Evolutionary conservation across 257 asterid species (phyloP), one percentile per base, ranked within the genome.

Genomic region (Prunella vulgaris): DNA sequence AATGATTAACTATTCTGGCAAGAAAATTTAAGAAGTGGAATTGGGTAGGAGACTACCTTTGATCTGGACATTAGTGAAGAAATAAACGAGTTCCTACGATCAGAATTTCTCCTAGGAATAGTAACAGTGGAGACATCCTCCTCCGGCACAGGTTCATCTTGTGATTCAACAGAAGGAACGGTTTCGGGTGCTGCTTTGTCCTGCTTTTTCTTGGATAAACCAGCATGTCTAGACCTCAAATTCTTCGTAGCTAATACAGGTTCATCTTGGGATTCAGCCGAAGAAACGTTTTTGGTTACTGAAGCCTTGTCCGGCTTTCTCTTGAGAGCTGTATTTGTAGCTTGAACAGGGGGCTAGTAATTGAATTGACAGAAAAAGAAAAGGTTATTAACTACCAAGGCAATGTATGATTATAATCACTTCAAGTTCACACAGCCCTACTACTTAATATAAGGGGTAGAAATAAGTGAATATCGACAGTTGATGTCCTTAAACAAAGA

Each of bases 31-130:
- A 59, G 30, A 59, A 44, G 59, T 56, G 33, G 51, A 62, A 77
- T 64, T 33, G 4, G 60, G 68, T 3, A 27, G 7, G 67, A 18
- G 51, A 64, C 49, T 66, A 90, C 98, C 95, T 90, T 85, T 56
- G 95, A 79, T 76, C 79, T 82, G 70, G 96, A 85, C 81, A 91
- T 70, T 69, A 88, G 81, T 20, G 87, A 76, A 60, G 84, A 81
- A 7, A 93, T 90, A 79, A 66, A 93, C 5, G 99, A 93, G 68
- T 86, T 88, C 80, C 96, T 81, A 5, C 95, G 95, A 73, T 76
- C 83, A 69, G 91, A 80, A 75, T 79, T 86, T 79, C 84, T 85
- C 78, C 77, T 74, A 6, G 80, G 49, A 60, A 68, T 58, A 51
- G 56, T 69, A 76, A 69, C 67, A 54, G 72, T 81, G 71, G 85